Evolutionary conservation across 2,329 filamentous ascomycete genomes (phyloP), one percentile per base, ranked within the genome.

Genomic region (Ophiostoma ulmi): DNA sequence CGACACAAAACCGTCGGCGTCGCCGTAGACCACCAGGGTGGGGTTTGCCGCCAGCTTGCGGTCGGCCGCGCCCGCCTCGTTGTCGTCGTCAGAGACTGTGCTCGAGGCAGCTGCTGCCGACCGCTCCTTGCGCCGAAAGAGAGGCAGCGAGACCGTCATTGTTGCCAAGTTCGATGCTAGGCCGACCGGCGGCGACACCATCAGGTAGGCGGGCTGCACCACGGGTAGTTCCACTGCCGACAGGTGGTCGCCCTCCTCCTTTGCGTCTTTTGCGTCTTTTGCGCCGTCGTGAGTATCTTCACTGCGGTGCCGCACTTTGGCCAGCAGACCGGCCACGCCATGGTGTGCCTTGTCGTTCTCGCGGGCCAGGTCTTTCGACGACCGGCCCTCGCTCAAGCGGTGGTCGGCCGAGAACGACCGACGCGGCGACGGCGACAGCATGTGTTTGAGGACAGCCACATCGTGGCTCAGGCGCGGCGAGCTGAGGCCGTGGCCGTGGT

Each of bases 11-110:
- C 84, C 80, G 78, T 98, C 94, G 4, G 85, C 82, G 68, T 90
- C 87, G 1, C 94, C 94, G 76, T 89, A 97, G 0, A 97, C 79
- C 0, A 87, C 88, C 44, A 97, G 78, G 0, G 90, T 90, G 0
- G 84, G 83, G 75, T 89, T 84, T 1, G 80, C 78, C 1, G 86
- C 79, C 67, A 91, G 80, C 75, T 90, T 88, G 69, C 80, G 79
- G 70, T 89, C 86, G 1, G 83, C 81, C 35, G 75, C 22, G 55
- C 74, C 72, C 72, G 31, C 31, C 31, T 48, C 41, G 22, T 48
- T 26, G 22, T 48, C 39, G 38, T 41, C 66, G 39, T 6, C 17
- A 10, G 5, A 10, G 5, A 3, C 31, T 7, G 38, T 39, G 38
- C 38, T 31, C 38, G 38, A 13, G 38, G 10, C 11, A 5, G n/a